Percentiles rank a stretch among this genome's conserved stretches.
Conservation (phyloP, 495 filamentous ascomycete species). For the Glonium stellatum region DNA sequence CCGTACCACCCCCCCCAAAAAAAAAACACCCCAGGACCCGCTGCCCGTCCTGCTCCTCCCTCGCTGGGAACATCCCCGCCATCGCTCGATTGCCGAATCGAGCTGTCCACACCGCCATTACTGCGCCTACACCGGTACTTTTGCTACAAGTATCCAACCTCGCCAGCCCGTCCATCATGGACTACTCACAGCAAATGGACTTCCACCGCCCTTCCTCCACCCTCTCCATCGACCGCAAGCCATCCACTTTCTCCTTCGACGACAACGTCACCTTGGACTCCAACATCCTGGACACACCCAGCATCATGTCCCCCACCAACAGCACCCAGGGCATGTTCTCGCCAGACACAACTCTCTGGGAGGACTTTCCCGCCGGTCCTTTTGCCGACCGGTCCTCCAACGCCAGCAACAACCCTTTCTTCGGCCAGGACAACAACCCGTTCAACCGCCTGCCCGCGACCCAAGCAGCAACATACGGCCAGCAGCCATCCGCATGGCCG, state of each 20-base stretch:
- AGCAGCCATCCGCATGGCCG: conserved; percentile 34
- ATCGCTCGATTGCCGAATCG: conserved; percentile 24
- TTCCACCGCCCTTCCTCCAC: conserved; percentile 32
- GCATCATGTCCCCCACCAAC: conserved; percentile 35
- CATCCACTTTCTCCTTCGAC: conserved; percentile 32
- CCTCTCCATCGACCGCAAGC: conserved; percentile 26
- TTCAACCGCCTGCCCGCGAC: conserved; percentile 41
- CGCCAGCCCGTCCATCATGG: conserved; percentile 13
- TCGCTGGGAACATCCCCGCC: conserved; percentile 15
- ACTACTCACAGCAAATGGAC: conserved; percentile 23
- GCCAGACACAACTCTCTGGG: conserved; percentile 30
- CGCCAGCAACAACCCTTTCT: conserved; percentile 28
- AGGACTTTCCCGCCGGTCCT: conserved; percentile 29
- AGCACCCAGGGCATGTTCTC: conserved; percentile 29
- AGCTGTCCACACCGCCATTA: conserved; percentile 36
- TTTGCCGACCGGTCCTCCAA: conserved; percentile 28
- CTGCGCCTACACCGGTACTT: conserved; percentile 31
- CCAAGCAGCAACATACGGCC: conserved; percentile 40
- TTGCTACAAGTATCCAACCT: conserved; percentile 29
- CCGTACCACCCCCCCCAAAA: neutral
- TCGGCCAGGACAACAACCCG: conserved; percentile 44
- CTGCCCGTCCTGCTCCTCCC: conserved; percentile 5
- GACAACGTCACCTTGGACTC: conserved; percentile 29
- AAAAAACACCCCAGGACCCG: neutral
- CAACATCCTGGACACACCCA: conserved; percentile 33